Percentiles rank a stretch among this genome's conserved stretches.
Conservation (phyloP, 805 yeast genomes). For the Monosporozyma aquatica region DNA sequence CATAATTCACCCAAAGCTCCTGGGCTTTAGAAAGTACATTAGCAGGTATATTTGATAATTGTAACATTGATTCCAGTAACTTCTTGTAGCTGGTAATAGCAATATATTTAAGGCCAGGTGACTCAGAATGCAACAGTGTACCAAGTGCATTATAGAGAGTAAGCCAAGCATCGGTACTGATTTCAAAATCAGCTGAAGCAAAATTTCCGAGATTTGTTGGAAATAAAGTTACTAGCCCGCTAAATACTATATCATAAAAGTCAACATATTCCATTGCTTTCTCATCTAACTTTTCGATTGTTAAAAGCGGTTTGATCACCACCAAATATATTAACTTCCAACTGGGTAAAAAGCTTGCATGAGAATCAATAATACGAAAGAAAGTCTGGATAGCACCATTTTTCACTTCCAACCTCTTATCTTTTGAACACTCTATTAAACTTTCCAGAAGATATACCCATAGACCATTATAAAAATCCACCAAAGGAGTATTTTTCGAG, state of each 20-base stretch:
- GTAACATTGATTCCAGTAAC: conserved; percentile 38
- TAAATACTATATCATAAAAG: conserved; percentile 49
- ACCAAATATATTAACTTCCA: conserved; percentile 64
- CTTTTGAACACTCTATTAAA: conserved; percentile 55
- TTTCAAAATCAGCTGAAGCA: conserved; percentile 1
- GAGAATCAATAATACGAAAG: conserved; percentile 70
- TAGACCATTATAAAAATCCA: conserved; percentile 33
- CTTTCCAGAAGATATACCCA: conserved; percentile 59
- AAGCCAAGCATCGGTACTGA: conserved; percentile 41
- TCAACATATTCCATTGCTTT: conserved; percentile 45
- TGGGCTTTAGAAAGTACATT: conserved; percentile 33
- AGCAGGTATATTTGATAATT: conserved; percentile 28
- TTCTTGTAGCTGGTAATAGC: conserved; percentile 49
- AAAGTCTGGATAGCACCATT: conserved; percentile 87
- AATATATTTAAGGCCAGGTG: conserved; percentile 37
- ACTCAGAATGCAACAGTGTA: conserved; percentile 33
- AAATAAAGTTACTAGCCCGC: conserved; percentile 59
- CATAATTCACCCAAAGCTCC: conserved; percentile 41
- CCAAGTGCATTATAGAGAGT: conserved; percentile 44
- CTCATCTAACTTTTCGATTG: conserved; percentile 17
- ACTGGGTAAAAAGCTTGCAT: conserved; percentile 45
- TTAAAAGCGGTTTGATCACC: conserved; percentile 49
- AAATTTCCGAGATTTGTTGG: conserved; percentile 40
- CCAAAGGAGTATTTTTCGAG: conserved; percentile 10
- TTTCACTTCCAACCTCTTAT: conserved; percentile 67